Evolutionary conservation across 768 basidiomycete species (phyloP), one percentile per base, ranked within the genome.

Genomic region (Suillus tomentosus): DNA sequence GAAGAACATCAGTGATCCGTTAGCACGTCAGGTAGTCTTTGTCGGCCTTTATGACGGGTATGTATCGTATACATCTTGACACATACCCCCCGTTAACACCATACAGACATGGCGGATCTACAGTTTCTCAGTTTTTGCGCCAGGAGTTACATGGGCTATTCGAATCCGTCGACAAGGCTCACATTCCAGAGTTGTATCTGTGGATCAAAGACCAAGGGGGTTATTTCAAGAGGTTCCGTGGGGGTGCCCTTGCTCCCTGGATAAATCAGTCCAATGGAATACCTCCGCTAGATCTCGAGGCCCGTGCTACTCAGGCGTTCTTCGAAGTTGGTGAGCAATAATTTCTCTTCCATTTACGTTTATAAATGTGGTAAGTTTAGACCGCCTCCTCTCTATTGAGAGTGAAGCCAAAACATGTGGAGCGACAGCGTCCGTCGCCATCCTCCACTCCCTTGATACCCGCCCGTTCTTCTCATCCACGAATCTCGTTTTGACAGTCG

Each of bases 21-120:
- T 93, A 24, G 82, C 91, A 1, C 78, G 85, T 36, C 94, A 97
- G 74, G 91, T 88, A 8, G 82, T 94, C 6, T 95, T 92, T 69
- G 86, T 94, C 43, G 95, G 95, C 37, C 89, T 97, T 63, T 97
- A 95, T 73, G 95, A 97, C 64, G 95, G 95, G 92, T 92, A 69
- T 63, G 83, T 74, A 60, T 37, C 40, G n/a, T 51, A 37, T 58
- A 9, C 55, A 63, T 17, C 57, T 48, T 45, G 27, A 24, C n/a
- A 10, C 59, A 13, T 7, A 17, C 34, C 8, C 36, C 27, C 62
- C 64, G 64, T 66, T 55, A 47, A 51, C 17, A 39, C n/a, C 62
- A 31, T 36, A n/a, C 64, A 95, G 93, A 9, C 95, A 97, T 71
- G 95, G 95, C 8, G 95, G 95, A 10, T 89, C 89, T n/a, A 89